Percentiles rank a stretch among this genome's conserved stretches.
Evolutionary conservation across 2,329 filamentous ascomycete species (phyloP).

Genomic region (Orbilia oligospora): DNA sequence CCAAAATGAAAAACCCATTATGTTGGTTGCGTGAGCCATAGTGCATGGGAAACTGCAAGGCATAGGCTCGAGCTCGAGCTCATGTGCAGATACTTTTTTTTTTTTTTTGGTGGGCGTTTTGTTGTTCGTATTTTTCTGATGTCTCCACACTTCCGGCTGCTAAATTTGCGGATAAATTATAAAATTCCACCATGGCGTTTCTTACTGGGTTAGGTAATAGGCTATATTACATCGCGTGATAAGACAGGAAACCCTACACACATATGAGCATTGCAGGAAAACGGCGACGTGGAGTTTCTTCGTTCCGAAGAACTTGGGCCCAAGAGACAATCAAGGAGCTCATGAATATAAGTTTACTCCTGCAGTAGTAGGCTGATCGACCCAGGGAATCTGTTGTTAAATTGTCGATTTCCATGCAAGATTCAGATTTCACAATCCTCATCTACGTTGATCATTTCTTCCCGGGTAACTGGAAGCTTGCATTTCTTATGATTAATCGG

Average conservation of each 20-base stretch:
- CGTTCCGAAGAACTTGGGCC: neutral
- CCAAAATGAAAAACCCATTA: conserved; percentile 4
- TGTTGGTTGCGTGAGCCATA: conserved; percentile 34
- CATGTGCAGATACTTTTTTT: conserved; percentile 7
- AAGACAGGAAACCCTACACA: conserved; percentile 13
- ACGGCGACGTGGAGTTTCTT: conserved; percentile 36
- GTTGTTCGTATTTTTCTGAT: conserved; percentile 28
- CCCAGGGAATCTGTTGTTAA: conserved; percentile 28
- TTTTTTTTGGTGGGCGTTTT: conserved; percentile 8
- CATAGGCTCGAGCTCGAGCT: conserved; percentile 42
- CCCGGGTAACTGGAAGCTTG: conserved; percentile 18
- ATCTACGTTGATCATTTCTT: conserved; percentile 32
- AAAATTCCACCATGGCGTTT: conserved; percentile 26
- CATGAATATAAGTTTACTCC: conserved; percentile 4
- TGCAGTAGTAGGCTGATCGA: conserved; percentile 5
- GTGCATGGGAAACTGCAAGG: conserved; percentile 28
- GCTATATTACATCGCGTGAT: conserved; percentile 55
- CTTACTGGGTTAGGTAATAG: conserved; percentile 39
- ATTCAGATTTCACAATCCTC: conserved; percentile 36
- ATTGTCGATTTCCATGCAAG: conserved; percentile 50
- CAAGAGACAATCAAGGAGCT: conserved; percentile 10
- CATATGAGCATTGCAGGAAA: neutral
- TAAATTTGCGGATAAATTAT: conserved; percentile 57
- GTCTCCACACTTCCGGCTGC: conserved; percentile 43
- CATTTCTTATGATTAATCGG: conserved; percentile 8